phyloP scores from a whole-genome alignment of 2,329 filamentous ascomycete species.

The Trichoderma breve region DNA sequence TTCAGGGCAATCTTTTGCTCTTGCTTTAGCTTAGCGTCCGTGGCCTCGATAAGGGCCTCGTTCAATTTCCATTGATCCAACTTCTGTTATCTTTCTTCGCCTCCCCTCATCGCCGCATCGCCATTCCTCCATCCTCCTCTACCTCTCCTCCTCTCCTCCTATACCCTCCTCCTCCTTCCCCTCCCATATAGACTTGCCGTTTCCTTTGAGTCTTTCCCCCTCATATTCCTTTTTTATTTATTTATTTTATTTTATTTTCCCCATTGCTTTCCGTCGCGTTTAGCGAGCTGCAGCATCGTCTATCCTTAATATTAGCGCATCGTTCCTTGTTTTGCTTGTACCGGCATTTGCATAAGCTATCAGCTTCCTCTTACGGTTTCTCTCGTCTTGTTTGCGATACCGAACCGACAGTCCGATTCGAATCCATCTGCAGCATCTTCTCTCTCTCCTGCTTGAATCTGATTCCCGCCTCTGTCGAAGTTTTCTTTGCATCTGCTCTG shows the following conservation, averaged over 20 bases:
- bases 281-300: background rate
- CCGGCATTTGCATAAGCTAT: constrained; percentile 14
- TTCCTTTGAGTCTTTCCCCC: background rate
- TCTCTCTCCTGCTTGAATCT: background rate
- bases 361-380: constrained; percentile 9
- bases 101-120: constrained; percentile 19
- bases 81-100: constrained; percentile 21
- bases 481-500: background rate
- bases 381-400: background rate
- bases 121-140: background rate
- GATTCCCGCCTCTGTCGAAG: background rate
- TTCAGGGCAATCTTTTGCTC: background rate
- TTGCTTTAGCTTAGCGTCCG: background rate
- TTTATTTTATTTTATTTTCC: constrained; percentile 13
- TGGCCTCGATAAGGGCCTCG: background rate
- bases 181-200: constrained; percentile 14
- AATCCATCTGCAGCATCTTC: background rate
- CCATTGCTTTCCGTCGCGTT: background rate
- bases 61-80: constrained; percentile 11
- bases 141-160: background rate
- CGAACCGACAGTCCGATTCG: background rate
- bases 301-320: constrained; percentile 19
- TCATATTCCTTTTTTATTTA: constrained; percentile 16
- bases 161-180: background rate
- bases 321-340: constrained; percentile 20